Evolutionary conservation across 2,329 filamentous ascomycete genomes (phyloP), one percentile per base, ranked within the genome.

Genomic region (Neonectria hederae): DNA sequence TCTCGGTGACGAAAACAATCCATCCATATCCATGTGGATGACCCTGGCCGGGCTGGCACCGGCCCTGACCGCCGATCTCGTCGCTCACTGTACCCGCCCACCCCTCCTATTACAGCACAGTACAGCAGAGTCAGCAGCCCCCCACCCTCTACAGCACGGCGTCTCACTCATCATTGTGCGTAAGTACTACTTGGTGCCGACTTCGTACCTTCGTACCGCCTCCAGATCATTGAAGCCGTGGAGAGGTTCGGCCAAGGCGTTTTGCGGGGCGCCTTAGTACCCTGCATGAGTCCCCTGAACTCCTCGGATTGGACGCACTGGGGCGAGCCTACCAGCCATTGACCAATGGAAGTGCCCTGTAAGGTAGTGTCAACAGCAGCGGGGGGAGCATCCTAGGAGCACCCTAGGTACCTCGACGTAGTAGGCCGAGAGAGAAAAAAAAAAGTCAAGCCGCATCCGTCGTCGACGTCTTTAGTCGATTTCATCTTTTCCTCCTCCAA

Each of bases 361-460:
- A 53, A 9, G 38, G 14, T 28, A 40, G 62, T 24, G 46, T 48
- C 54, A 45, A 48, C 59, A 48, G 69, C 52, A 66, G 69, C 64
- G 67, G 67, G 69, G 69, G 64, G 46, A 28, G 52, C 42, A 65
- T 56, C 66, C 60, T 65, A 59, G 35, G 46, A 35, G 53, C 45
- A 49, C 26, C 53, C 57, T 55, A 57, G 62, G 56, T 63, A 60
- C 62, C 64, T 58, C 26, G 48, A 61, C 56, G 55, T 62, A 61
- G 51, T 61, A 45, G 60, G 61, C 32, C 35, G 61, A 72, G 46
- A 69, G 70, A 63, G 59, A 66, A 69, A 70, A 73, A 70, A 73
- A 76, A 76, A 76, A 75, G 65, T 69, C 62, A 63, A 72, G 65
- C 63, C 66, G 68, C 64, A 62, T 67, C 64, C 68, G 55, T 71